Base-by-base conservation (phyloP, 2,329 filamentous ascomycete genomes). In the Parastagonospora nodorum region DNA sequence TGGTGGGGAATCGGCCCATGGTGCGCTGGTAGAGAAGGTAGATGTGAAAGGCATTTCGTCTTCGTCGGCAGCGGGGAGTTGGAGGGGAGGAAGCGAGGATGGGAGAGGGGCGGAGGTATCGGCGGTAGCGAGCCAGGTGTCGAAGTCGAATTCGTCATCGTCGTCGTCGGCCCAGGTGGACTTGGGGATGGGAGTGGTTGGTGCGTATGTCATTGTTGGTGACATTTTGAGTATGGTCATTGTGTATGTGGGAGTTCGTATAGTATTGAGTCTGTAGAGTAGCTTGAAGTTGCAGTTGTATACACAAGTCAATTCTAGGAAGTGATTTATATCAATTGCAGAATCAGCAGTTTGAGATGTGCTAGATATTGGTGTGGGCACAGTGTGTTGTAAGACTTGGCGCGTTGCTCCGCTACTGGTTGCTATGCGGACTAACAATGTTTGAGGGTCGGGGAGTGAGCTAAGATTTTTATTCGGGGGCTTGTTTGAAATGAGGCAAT, bases 101-200 rank as follows among this genome's bases (percentile, higher is more conserved):
- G 38, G n/a, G 7, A 36, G 48, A 1, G 57, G 54, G 8, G 53
- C 48, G 7, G 55, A 58, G 14, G 45, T 52, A 35, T 61, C 60
- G 33, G 44, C 45, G n/a, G 48, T 54, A 27, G 55, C 52, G 41
- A 51, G 53, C 51, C 55, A 63, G 15, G 42, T 24, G 7, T 51
- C 45, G 8, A 54, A 29, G 8, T 58, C 47, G 33, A 63, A 66
- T 24, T 62, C 52, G 1, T 63, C 55, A 4, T 65, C 63, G 14
- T 67, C 63, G n/a, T 67, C 60, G 19, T 67, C 59, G 12, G 60
- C 51, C 64, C 64, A 67, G 16, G 55, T 55, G 45, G 48, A 51
- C 15, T 29, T 44, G 5, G 28, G 28, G 9, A 42, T 7, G 28
- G 41, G 50, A 28, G 4, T 10, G 14, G 28, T 33, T 8, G 19